Base-by-base conservation (phyloP, 352 stramenopile species). In the Pythium angustatum region DNA sequence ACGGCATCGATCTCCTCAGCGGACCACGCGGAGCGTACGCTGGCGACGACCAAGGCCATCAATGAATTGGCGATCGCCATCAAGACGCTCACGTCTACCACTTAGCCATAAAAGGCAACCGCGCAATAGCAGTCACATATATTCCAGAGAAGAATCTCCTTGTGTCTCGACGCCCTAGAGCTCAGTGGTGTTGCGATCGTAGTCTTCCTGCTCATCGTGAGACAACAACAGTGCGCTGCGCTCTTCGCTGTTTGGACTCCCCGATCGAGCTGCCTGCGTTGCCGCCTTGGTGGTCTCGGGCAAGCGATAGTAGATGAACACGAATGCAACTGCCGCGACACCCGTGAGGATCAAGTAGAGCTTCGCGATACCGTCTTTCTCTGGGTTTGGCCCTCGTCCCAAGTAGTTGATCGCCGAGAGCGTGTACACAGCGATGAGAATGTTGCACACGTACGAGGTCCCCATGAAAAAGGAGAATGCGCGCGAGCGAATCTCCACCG, bases 391-490 rank as follows among this genome's bases (percentile, higher is more conserved):
- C 22, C 86, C 85, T 5, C 71, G 69, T 5, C 87, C 87, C 22
- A 95, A 70, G 58, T 78, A 85, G 40, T 65, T 81, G 69, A 96
- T 96, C 11, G 86, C 81, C 30, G 82, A 91, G 22, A 93, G 69
- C 30, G 81, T 94, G 66, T 79, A 89, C 22, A 87, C 76, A 19
- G 87, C 83, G 36, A 95, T 80, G 26, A 89, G 22, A 24, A 93
- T 88, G 69, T 97, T 97, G 68, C 85, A 91, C 10, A 91, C 69
- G 68, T 94, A 97, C 61, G 87, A 94, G 30, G 82, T 71, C 12
- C 76, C 77, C 80, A 96, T 94, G 64, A 93, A 96, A 31, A 97
- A 71, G 30, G 82, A 75, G 34, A 96, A 94, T 27, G 87, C 89
- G 31, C 80, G 87, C 17, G 84, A 85, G 19, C 90, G 83, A 33